Evolutionary conservation across 495 filamentous ascomycete species (phyloP).

Genomic region (Choiromyces venosus): DNA sequence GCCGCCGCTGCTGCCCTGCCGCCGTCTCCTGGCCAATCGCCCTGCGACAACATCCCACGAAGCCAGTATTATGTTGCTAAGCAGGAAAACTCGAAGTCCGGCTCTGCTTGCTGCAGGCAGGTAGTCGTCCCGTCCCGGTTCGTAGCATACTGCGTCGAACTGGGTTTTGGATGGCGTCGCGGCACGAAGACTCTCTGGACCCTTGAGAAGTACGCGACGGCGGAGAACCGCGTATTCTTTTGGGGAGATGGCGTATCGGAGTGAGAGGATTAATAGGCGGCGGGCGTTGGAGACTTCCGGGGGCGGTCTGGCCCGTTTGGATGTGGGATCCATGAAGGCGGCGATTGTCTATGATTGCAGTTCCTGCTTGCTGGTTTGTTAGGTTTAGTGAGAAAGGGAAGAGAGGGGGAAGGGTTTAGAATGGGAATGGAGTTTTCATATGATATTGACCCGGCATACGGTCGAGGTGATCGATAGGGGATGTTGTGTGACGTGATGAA

Average conservation of each 20-base stretch:
- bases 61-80: slow-evolving; percentile 22
- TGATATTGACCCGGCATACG: not conserved
- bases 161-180: slow-evolving; percentile 32
- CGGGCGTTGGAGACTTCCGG: slow-evolving; percentile 16
- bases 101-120: slow-evolving; percentile 37
- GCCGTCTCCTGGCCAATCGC: slow-evolving; percentile 16
- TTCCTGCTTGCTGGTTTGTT: not conserved
- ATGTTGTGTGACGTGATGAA: not conserved
- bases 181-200: slow-evolving; percentile 22
- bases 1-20: slow-evolving; percentile 10
- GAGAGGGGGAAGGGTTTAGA: not conserved
- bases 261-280: slow-evolving; percentile 37
- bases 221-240: slow-evolving; percentile 36
- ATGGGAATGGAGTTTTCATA: not conserved
- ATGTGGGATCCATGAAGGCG: not conserved
- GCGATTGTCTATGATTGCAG: not conserved
- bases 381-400: not conserved
- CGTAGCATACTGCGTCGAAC: slow-evolving; percentile 33
- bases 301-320: not conserved
- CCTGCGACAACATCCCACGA: slow-evolving; percentile 22
- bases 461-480: not conserved
- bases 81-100: slow-evolving; percentile 39
- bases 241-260: slow-evolving; percentile 37
- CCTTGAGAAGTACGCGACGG: slow-evolving; percentile 29
- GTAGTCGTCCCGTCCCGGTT: slow-evolving; percentile 31